Base-by-base conservation (phyloP, 768 basidiomycete genomes). In the Serendipita indica region DNA sequence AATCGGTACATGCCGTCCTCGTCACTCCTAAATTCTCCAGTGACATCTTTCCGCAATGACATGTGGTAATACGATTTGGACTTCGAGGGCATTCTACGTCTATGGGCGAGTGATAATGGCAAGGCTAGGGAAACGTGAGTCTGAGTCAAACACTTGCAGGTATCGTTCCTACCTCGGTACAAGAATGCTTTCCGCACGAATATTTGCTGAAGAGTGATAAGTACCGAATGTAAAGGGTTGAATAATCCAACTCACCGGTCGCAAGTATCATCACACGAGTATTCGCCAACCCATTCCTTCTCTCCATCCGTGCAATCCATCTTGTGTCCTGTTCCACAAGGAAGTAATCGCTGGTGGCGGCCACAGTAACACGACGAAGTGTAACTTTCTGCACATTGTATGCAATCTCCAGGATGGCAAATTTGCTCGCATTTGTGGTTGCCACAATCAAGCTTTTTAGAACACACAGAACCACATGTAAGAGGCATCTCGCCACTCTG, bases 321-420 rank as follows among this genome's bases (percentile, higher is more conserved):
- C 73, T 74, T 6, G 60, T 30, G 4, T 68, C 71, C 14, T 18
- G 63, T 58, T 13, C 74, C 74, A 61, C 94, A 99, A 0, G 64
- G 65, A 2, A 86, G 74, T 28, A 73, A 71, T 63, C 76, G 78
- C 35, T 70, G 71, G 35, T 80, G 79, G 62, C 77, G 78, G 0
- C 91, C 91, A 66, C 94, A 98, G 72, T 80, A 96, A 69, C 94
- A 98, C 27, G 65, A 72, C 25, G 77, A 77, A 1, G 63, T 39
- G 57, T 87, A 81, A 35, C 64, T 72, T 10, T 76, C 72, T 0
- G 70, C 63, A 69, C 96, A 98, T 1, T 74, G 72, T 2, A 67
- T 71, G 69, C 96, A 99, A 0, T 73, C 70, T 0, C 88, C 91
- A 1, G 77, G 73, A 66, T 99, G 96, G 64, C 94, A 99, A 0